phyloP scores from a whole-genome alignment of 2,329 filamentous ascomycete genomes.

The Clarireedia sp. region DNA sequence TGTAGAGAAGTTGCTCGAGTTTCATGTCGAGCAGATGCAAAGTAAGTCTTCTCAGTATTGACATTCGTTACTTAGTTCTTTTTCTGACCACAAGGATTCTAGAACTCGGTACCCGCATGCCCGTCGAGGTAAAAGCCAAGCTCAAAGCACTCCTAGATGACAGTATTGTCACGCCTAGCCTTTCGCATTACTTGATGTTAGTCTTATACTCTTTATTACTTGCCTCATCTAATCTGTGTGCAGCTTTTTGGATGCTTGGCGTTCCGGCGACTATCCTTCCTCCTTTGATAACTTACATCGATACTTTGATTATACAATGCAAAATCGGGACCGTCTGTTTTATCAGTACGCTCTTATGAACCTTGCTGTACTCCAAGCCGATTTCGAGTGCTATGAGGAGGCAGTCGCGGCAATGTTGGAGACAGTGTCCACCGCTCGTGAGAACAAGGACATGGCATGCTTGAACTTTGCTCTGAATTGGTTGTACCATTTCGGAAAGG shows the following conservation, averaged over 20 bases:
- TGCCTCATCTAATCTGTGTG: slow-evolving; percentile 12
- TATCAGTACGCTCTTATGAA: slow-evolving; percentile 96
- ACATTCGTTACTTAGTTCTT: neutral
- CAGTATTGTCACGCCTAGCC: slow-evolving; percentile 59
- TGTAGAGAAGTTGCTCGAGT: slow-evolving; percentile 72
- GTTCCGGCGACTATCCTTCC: slow-evolving; percentile 79
- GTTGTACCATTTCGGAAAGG: slow-evolving; percentile 89
- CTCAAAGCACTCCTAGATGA: slow-evolving; percentile 62
- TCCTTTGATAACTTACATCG: slow-evolving; percentile 87
- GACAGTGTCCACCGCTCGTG: slow-evolving; percentile 86
- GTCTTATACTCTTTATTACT: neutral
- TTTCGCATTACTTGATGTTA: slow-evolving; percentile 68
- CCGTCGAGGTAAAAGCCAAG: slow-evolving; percentile 62
- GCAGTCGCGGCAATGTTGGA: slow-evolving; percentile 93
- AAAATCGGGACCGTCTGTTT: slow-evolving; percentile 70
- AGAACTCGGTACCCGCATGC: slow-evolving; percentile 73
- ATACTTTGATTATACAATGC: slow-evolving; percentile 96
- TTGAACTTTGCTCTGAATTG: slow-evolving; percentile 94
- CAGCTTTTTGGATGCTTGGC: slow-evolving; percentile 87
- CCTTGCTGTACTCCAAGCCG: slow-evolving; percentile 84
- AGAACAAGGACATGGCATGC: slow-evolving; percentile 86
- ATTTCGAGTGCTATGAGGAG: slow-evolving; percentile 86
- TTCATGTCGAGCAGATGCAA: slow-evolving; percentile 83
- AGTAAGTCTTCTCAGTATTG: slow-evolving; percentile 39
- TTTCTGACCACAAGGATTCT: slow-evolving; percentile 16